Evolutionary conservation across 768 basidiomycete species (phyloP), one percentile per base, ranked within the genome.

Genomic region (Coprinopsis marcescibilis): DNA sequence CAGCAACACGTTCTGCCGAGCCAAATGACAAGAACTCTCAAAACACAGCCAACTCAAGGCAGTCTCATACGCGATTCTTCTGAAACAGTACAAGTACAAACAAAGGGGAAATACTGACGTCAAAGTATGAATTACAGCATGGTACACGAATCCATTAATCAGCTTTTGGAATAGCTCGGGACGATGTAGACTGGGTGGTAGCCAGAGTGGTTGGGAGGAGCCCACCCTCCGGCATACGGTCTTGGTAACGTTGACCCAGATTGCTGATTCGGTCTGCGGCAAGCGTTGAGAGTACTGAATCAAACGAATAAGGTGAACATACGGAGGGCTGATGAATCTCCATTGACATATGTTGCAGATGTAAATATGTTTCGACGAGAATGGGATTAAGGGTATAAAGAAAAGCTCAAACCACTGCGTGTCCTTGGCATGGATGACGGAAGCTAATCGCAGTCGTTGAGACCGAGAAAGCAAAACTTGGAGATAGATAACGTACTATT

Each of bases 391-490:
- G 19, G 83, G 86, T 12, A 89, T 70, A 61, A 78, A 85, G 66
- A 81, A 88, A 36, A 89, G 59, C 62, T 86, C 83, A 58, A 89
- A 83, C 86, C 85, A 88, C 29, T 65, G 76, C 45, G 79, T 78
- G 26, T 73, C 71, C 60, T 83, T 85, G 24, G 81, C 81, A 24
- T 74, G 66, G 40, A 80, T 64, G 46, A 85, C 79, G 42, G 80
- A 72, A 19, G 68, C 85, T 85, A 53, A 43, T 34, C 49, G 19
- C n/a, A n/a, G 13, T 30, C n/a, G 37, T 17, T 19, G 41, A 30
- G 27, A 36, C 7, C 25, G 33, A 45, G 41, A 24, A 44, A 35
- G 49, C 15, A 49, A 37, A 46, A 36, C 7, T n/a, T 36, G 6
- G 35, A 36, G 7, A 11, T 6, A 17, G 12, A 8, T 11, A 24